A percentile compares a stretch with the other conserved stretches of the same genome.
Conservation (phyloP, 371 early-diverging fungal species). For the Actinomucor elegans region DNA sequence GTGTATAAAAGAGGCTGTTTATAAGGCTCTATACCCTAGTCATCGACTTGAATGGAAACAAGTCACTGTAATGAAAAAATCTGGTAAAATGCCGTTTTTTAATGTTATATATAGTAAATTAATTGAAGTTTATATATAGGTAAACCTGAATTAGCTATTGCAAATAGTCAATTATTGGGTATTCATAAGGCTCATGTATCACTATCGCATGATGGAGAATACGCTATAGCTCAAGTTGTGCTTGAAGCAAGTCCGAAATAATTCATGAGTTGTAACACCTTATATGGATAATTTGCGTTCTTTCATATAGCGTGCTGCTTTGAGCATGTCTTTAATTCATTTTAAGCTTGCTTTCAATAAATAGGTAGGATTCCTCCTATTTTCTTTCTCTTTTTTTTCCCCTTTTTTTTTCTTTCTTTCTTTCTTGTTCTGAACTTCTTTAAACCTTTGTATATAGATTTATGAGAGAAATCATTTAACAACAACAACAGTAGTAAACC, state of each 20-base stretch:
- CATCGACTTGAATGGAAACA: constrained; percentile 67
- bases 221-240: constrained; percentile 63
- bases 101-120: not conserved
- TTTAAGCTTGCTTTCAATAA: not conserved
- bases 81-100: constrained; percentile 17
- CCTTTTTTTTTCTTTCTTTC: not conserved
- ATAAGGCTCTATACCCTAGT: constrained; percentile 64
- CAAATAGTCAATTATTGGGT: constrained; percentile 34
- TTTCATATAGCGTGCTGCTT: constrained; percentile 11
- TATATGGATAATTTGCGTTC: constrained; percentile 22
- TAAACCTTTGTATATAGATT: not conserved
- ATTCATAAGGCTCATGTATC: constrained; percentile 51
- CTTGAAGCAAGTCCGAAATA: constrained; percentile 53
- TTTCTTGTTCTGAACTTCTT: not conserved
- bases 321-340: constrained; percentile 6
- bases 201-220: constrained; percentile 69
- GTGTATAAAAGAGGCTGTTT: constrained; percentile 69
- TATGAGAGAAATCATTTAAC: not conserved
- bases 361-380: not conserved
- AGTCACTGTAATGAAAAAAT: constrained; percentile 52
- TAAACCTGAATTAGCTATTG: constrained; percentile 49
- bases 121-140: constrained; percentile 22
- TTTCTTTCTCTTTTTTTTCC: constrained; percentile 2
- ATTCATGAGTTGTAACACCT: constrained; percentile 17
- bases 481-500: not conserved